Conservation (phyloP, 371 early-diverging fungal genomes). For the Mucor lusitanicus region DNA sequence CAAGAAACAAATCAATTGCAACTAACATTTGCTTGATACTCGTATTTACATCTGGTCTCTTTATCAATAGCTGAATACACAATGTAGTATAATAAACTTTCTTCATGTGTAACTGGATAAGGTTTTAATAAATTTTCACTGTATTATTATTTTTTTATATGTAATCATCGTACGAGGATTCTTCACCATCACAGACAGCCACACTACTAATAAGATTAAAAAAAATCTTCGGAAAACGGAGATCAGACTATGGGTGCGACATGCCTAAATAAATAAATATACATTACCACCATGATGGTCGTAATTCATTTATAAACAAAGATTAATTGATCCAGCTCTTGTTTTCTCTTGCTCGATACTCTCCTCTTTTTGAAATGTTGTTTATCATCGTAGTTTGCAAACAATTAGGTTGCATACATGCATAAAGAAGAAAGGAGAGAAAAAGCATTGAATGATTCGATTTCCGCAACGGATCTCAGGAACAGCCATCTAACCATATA, state of each 20-base stretch:
- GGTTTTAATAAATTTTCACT: not conserved
- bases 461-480: not conserved
- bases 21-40: not conserved
- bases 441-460: not conserved
- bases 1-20: not conserved
- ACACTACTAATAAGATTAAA: not conserved
- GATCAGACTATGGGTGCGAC: not conserved
- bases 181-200: not conserved
- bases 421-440: not conserved
- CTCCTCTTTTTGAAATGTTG: not conserved
- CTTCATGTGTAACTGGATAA: not conserved
- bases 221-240: not conserved
- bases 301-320: not conserved
- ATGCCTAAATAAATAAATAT: not conserved
- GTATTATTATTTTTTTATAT: not conserved
- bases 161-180: not conserved
- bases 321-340: not conserved
- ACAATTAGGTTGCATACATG: not conserved
- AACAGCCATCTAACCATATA: not conserved
- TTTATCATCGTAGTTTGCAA: not conserved
- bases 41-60: not conserved
- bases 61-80: not conserved
- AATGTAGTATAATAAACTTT: not conserved
- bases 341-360: not conserved
- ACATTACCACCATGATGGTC: not conserved